Base-by-base conservation (phyloP, 371 early-diverging fungal species). In the Syncephalastrum racemosum region DNA sequence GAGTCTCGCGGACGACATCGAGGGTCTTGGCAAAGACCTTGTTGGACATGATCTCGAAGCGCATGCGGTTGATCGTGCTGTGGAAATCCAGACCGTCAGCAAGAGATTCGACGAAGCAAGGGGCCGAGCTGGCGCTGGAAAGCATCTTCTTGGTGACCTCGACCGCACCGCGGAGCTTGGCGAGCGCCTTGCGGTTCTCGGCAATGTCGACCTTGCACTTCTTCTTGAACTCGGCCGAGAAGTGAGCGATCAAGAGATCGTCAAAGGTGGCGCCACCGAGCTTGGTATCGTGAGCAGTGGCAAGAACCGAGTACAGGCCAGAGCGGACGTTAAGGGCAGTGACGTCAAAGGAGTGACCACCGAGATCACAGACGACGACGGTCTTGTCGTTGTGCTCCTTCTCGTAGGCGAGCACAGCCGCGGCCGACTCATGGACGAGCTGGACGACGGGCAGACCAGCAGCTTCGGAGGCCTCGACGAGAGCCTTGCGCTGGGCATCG, bases 91-190 rank as follows among this genome's bases (percentile, higher is more conserved):
- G 63, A 60, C 98, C 97, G n/a, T 92, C 94, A 50, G 88, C 89
- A 57, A 97, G 81, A 15, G 91, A 87, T 68, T 96, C 96, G 56
- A 93, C 91, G 18, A 89, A 88, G 80, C 98, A 95, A 56, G 96
- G 93, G 18, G 98, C 97, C 58, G 88, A 82, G 76, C 86, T 82
- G 53, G 83, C 81, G 63, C 83, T 84, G n/a, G 93, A 85, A 49
- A 99, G 81, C 71, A 94, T 91, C 68, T 90, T 91, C 85, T 99
- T 99, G 66, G 98, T 94, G 54, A 88, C 81, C 77, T 99, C 99
- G 41, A 81, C 85, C 15, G 90, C 86, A 58, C 84, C 80, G 53
- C 85, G 83, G 56, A 99, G 82, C 82, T 97, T 95, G 58, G 88
- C 80, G 54, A 89, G 62, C 31, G 97, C 86, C 68, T 88, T 83